These are phyloP conservation scores for Nemania sp. DNA, from an alignment of 2,329 filamentous ascomycete species.

Conservation along the genomic window DNA sequence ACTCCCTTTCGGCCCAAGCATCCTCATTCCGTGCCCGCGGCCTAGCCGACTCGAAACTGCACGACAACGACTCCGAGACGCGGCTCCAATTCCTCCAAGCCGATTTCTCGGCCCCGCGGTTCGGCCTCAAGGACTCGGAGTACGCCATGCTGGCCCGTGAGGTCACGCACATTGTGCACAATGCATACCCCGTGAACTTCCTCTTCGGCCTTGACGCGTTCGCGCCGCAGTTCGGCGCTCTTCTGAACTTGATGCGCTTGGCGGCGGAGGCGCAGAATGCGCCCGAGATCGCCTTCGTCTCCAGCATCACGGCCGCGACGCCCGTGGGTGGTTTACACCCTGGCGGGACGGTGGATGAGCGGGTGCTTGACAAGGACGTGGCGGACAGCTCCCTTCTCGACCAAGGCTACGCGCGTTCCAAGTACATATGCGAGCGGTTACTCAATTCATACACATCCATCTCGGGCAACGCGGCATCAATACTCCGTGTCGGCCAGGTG, in stretches of 20 bases:
- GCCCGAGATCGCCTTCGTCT: slow-evolving; percentile 33
- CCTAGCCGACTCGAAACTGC: neutral
- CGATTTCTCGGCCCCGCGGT: slow-evolving; percentile 19
- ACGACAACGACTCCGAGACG: neutral
- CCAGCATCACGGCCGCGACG: slow-evolving; percentile 34
- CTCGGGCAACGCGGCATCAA: neutral
- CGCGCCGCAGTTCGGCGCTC: slow-evolving; percentile 25
- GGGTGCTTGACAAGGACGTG: slow-evolving; percentile 24
- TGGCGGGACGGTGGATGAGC: slow-evolving; percentile 22
- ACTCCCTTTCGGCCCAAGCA: neutral
- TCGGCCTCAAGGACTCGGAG: slow-evolving; percentile 22
- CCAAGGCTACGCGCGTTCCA: slow-evolving; percentile 37
- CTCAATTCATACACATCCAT: slow-evolving; percentile 26
- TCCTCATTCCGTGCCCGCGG: slow-evolving; percentile 13
- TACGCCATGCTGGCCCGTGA: slow-evolving; percentile 22
- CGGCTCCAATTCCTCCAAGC: slow-evolving; percentile 29
- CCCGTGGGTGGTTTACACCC: slow-evolving; percentile 7
- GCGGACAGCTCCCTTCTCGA: slow-evolving; percentile 14
- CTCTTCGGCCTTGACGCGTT: slow-evolving; percentile 29
- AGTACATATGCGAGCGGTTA: slow-evolving; percentile 36
- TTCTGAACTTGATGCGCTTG: slow-evolving; percentile 25
- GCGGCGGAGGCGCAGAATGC: slow-evolving; percentile 3
- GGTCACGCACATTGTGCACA: slow-evolving; percentile 31
- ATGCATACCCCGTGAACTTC: slow-evolving; percentile 36
- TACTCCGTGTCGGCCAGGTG: slow-evolving; percentile 32